Percentiles rank a stretch among this genome's conserved stretches.
phyloP scores from a whole-genome alignment of 352 stramenopile genomes.

The Phytophthora megakarya region DNA sequence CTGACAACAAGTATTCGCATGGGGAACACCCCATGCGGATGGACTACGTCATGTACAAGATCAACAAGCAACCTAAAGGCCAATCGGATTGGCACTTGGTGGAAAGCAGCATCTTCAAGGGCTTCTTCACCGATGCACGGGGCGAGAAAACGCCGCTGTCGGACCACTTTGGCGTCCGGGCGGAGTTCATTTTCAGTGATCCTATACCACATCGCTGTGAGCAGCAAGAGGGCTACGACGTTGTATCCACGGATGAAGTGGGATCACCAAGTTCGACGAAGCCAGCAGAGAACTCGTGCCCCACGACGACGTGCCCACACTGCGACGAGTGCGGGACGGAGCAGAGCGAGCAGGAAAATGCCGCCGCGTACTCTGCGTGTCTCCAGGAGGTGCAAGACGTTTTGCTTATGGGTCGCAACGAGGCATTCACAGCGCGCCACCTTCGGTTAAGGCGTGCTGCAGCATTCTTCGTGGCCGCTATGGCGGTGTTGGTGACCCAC shows the following conservation, averaged over 20 bases:
- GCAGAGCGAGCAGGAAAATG: slow-evolving; percentile 26
- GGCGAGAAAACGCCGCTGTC: slow-evolving; percentile 69
- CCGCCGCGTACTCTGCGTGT: slow-evolving; percentile 25
- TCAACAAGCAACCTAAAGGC: slow-evolving; percentile 13
- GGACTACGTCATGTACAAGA: slow-evolving; percentile 83
- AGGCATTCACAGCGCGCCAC: slow-evolving; percentile 44
- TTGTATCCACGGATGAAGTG: slow-evolving; percentile 29
- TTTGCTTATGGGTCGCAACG: slow-evolving; percentile 42
- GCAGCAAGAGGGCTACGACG: slow-evolving; percentile 29
- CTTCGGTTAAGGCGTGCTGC: slow-evolving; percentile 39
- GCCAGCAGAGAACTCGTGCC: slow-evolving; percentile 19
- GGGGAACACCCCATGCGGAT: slow-evolving; percentile 83
- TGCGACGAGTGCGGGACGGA: slow-evolving; percentile 42
- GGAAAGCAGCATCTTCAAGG: slow-evolving; percentile 70
- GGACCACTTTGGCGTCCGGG: slow-evolving; percentile 79
- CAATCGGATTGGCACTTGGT: slow-evolving; percentile 49
- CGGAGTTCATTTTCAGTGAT: slow-evolving; percentile 59
- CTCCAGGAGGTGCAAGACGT: slow-evolving; percentile 51
- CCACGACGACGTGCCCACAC: slow-evolving; percentile 47
- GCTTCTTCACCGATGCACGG: slow-evolving; percentile 64
- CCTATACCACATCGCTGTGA: slow-evolving; percentile 40
- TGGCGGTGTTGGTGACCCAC: slow-evolving; percentile 33
- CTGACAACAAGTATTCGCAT: slow-evolving; percentile 81
- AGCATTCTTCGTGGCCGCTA: slow-evolving; percentile 35
- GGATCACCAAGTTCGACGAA: slow-evolving; percentile 6